Conservation (phyloP, 2,329 filamentous ascomycete species). For the Purpureocillium lavendulum region DNA sequence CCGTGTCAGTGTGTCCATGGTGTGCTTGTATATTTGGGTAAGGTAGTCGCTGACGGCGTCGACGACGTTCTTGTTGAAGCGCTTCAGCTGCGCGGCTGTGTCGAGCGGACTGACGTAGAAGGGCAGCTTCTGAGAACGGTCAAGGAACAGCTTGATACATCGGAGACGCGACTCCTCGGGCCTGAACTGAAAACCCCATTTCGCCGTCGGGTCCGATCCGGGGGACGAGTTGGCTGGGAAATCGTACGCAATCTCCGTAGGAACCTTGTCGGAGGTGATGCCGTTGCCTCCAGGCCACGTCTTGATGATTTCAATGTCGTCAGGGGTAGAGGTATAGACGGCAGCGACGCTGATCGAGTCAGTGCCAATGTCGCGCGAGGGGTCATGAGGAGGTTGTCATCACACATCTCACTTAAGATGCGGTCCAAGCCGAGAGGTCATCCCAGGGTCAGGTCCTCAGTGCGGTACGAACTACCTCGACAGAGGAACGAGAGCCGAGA, state of each 20-base stretch:
- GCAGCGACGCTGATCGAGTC: slow-evolving; percentile 46
- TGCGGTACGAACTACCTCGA: too few relatives aligned
- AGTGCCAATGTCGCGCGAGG: too few relatives aligned
- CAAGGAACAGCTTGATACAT: slow-evolving; percentile 79
- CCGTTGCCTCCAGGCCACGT: slow-evolving; percentile 77
- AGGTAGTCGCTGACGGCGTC: slow-evolving; percentile 76
- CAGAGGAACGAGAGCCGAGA: too few relatives aligned
- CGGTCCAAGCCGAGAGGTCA: background rate
- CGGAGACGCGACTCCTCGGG: slow-evolving; percentile 68
- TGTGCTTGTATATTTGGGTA: slow-evolving; percentile 67
- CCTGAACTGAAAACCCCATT: slow-evolving; percentile 80
- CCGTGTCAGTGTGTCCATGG: slow-evolving; percentile 66
- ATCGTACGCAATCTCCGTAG: slow-evolving; percentile 66
- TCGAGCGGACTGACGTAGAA: slow-evolving; percentile 74
- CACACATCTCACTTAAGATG: background rate
- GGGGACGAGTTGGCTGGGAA: slow-evolving; percentile 18
- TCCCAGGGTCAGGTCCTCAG: too few relatives aligned
- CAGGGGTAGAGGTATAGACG: slow-evolving; percentile 66
- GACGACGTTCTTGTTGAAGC: slow-evolving; percentile 66
- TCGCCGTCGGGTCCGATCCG: slow-evolving; percentile 41
- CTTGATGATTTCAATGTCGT: slow-evolving; percentile 78
- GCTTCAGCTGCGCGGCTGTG: slow-evolving; percentile 67
- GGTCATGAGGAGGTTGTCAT: too few relatives aligned
- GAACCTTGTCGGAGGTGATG: slow-evolving; percentile 83
- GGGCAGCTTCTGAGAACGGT: slow-evolving; percentile 70